Conservation (phyloP, 2,329 filamentous ascomycete genomes). For the Aspergillus glaucus region DNA sequence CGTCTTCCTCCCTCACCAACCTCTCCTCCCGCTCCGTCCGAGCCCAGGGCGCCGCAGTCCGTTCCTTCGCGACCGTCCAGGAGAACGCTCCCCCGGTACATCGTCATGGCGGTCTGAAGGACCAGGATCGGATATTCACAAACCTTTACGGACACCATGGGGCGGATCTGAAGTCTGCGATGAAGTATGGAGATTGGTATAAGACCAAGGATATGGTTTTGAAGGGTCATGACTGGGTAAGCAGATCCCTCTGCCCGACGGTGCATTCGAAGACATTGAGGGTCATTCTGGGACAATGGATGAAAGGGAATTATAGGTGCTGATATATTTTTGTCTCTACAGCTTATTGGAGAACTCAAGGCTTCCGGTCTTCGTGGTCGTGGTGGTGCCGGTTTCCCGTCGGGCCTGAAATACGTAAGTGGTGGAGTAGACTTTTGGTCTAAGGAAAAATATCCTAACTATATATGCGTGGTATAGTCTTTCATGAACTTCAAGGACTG, state of each 20-base stretch:
- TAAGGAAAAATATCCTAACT: not conserved
- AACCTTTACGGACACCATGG: slow-evolving; percentile 95
- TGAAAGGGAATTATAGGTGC: slow-evolving; percentile 5
- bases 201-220: slow-evolving; percentile 97
- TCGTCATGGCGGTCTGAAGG: slow-evolving; percentile 79
- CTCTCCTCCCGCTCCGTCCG: slow-evolving; percentile 38
- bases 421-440: slow-evolving; percentile 3
- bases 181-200: slow-evolving; percentile 99
- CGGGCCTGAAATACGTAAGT: slow-evolving; percentile 96
- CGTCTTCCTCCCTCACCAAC: slow-evolving; percentile 34
- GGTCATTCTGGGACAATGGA: not conserved
- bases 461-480: slow-evolving; percentile 52
- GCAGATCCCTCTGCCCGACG: slow-evolving; percentile 14
- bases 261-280: not conserved
- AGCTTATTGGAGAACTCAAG: slow-evolving; percentile 97
- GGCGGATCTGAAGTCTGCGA: slow-evolving; percentile 83
- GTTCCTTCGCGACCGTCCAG: slow-evolving; percentile 75
- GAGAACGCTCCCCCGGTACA: slow-evolving; percentile 56
- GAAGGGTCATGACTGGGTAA: slow-evolving; percentile 92
- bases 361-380: slow-evolving; percentile 89
- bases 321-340: slow-evolving; percentile 7
- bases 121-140: slow-evolving; percentile 98
- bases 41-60: slow-evolving; percentile 38
- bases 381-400: slow-evolving; percentile 96
- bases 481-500: slow-evolving; percentile 99